phyloP scores from a whole-genome alignment of 2,329 filamentous ascomycete species.

The Talaromyces sp. region DNA sequence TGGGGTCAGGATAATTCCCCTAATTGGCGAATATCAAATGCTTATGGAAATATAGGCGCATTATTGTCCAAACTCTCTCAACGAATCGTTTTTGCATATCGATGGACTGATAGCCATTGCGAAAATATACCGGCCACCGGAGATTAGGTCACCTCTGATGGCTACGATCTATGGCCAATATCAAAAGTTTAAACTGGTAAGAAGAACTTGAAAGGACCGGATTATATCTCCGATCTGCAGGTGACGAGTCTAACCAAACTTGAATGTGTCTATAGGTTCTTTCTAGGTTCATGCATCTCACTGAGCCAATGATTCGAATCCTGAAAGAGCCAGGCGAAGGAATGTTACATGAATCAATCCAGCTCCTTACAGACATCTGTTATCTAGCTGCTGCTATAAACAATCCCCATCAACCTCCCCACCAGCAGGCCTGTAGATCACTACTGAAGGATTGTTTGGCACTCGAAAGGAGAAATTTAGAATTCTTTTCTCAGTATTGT shows the following conservation, averaged over 20 bases:
- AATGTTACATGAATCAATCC: too few relatives aligned
- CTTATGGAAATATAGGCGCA: background rate
- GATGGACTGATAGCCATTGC: slow-evolving; percentile 7
- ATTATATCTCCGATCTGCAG: background rate
- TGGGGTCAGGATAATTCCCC: slow-evolving; percentile 1
- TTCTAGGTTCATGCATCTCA: too few relatives aligned
- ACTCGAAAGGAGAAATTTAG: slow-evolving; percentile 1
- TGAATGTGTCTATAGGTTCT: too few relatives aligned
- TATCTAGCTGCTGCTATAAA: too few relatives aligned
- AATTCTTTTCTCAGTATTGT: too few relatives aligned
- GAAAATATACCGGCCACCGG: slow-evolving; percentile 1
- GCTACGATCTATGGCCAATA: slow-evolving; percentile 5
- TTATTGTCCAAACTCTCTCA: slow-evolving; percentile 4
- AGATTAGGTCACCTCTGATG: background rate
- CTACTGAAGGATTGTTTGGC: background rate
- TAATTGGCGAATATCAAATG: background rate
- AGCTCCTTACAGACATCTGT: too few relatives aligned
- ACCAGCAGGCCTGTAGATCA: background rate
- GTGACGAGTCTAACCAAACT: background rate
- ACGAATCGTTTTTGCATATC: slow-evolving; percentile 3
- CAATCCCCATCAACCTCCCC: too few relatives aligned
- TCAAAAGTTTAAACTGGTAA: slow-evolving; percentile 6
- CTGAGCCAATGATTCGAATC: too few relatives aligned
- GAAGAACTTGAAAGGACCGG: background rate
- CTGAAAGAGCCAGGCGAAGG: too few relatives aligned